phyloP scores from a whole-genome alignment of 148 eudicot species.

The Amaranthus hypochondriacus region DNA sequence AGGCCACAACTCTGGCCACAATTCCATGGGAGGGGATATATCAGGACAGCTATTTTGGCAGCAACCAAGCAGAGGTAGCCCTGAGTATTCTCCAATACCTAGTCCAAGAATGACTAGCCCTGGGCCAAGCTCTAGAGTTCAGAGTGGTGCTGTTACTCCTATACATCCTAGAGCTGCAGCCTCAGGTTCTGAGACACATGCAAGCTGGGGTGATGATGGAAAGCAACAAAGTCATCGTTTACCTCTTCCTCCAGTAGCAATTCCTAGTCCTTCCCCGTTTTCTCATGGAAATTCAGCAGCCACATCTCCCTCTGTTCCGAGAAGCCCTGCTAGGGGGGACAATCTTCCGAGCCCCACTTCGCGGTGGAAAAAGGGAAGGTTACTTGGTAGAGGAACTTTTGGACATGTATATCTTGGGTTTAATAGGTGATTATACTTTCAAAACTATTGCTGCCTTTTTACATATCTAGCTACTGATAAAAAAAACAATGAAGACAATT shows the following conservation, averaged over 20 bases:
- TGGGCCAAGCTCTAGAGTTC: slow-evolving; percentile 91
- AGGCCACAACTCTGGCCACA: slow-evolving; percentile 92
- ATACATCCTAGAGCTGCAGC: slow-evolving; percentile 86
- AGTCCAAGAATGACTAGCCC: slow-evolving; percentile 96
- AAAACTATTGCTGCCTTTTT: not conserved
- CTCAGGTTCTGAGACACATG: slow-evolving; percentile 38
- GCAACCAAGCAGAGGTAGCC: slow-evolving; percentile 92
- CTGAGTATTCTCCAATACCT: slow-evolving; percentile 93
- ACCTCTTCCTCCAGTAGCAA: slow-evolving; percentile 86
- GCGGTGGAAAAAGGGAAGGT: slow-evolving; percentile 88
- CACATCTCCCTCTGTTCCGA: slow-evolving; percentile 74
- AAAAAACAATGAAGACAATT: not conserved
- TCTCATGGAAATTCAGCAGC: slow-evolving; percentile 80
- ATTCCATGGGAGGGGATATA: slow-evolving; percentile 95
- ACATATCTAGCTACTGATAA: not conserved
- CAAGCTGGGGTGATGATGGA: slow-evolving; percentile 63
- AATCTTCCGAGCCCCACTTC: slow-evolving; percentile 72
- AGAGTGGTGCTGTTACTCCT: slow-evolving; percentile 98
- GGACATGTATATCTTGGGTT: slow-evolving; percentile 97
- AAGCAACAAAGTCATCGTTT: slow-evolving; percentile 71
- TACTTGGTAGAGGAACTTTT: slow-evolving; percentile 94
- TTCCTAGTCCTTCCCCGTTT: slow-evolving; percentile 55
- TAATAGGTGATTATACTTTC: slow-evolving; percentile 52
- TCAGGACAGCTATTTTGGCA: slow-evolving; percentile 84
- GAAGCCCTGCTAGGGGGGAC: slow-evolving; percentile 86